These are phyloP conservation scores for Pascua sp. DNA, from an alignment of 1,284 basidiomycete species.

Conservation along the genomic window DNA sequence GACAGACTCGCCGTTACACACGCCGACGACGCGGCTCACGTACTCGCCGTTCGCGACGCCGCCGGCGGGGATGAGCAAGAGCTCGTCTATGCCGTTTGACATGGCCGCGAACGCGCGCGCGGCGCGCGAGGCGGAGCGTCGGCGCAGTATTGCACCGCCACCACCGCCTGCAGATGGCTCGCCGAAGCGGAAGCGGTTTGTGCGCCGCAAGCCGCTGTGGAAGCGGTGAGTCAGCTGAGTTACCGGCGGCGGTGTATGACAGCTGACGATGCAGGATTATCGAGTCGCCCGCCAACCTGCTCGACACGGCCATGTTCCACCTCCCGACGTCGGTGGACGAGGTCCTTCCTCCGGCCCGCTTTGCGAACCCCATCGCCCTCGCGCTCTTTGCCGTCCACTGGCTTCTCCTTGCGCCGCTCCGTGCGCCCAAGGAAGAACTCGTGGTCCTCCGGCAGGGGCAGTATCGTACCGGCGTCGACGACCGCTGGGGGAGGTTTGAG, in stretches of 20 bases:
- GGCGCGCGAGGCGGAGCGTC: slow-evolving; percentile 17
- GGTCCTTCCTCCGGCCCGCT: slow-evolving; percentile 32
- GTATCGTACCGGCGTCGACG: slow-evolving; percentile 20
- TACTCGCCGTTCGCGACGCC: slow-evolving; percentile 42
- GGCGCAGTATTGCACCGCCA: neutral
- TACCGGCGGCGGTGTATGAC: no score
- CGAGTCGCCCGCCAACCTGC: slow-evolving; percentile 22
- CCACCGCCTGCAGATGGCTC: neutral
- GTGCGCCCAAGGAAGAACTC: slow-evolving; percentile 6
- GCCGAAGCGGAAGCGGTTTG: slow-evolving; percentile 32
- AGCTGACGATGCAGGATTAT: slow-evolving; percentile 22
- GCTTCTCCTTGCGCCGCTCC: slow-evolving; percentile 38
- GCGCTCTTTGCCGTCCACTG: slow-evolving; percentile 36
- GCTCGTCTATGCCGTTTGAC: slow-evolving; percentile 39
- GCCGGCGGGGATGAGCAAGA: slow-evolving; percentile 30
- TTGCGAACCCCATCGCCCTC: slow-evolving; percentile 39
- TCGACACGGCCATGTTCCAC: slow-evolving; percentile 28
- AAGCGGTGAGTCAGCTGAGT: slow-evolving; percentile 30
- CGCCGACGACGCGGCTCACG: neutral
- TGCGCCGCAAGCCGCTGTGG: slow-evolving; percentile 35
- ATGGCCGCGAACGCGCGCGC: slow-evolving; percentile 37
- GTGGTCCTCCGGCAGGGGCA: slow-evolving; percentile 14
- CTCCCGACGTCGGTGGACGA: slow-evolving; percentile 31
- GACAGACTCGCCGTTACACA: slow-evolving; percentile 7
- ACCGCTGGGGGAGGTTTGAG: slow-evolving; percentile 37